Evolutionary conservation across 352 stramenopile species (phyloP).

Genomic region (Pythium rishiriense): DNA sequence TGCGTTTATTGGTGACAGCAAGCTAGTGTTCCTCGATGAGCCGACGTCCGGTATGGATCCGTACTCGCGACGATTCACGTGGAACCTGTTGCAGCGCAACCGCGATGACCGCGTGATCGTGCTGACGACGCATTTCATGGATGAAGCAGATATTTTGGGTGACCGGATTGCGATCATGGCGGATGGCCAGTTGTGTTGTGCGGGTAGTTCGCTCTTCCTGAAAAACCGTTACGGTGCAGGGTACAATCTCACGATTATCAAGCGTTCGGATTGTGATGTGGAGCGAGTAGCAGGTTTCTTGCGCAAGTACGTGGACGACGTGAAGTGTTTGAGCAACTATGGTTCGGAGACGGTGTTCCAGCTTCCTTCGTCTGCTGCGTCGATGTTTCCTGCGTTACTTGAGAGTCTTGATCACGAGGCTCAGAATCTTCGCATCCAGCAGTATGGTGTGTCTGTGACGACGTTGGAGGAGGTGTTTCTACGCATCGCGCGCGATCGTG

Average conservation of each 20-base stretch:
- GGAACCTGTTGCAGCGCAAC: conserved; percentile 91
- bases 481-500: conserved; percentile 61
- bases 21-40: conserved; percentile 91
- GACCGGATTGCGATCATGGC: conserved; percentile 94
- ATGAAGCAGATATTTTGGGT: conserved; percentile 59
- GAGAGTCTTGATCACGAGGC: conserved; percentile 66
- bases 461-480: conserved; percentile 99
- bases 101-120: conserved; percentile 86
- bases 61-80: conserved; percentile 93
- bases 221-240: conserved; percentile 94
- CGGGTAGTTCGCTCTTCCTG: conserved; percentile 88
- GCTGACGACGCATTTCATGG: conserved; percentile 88
- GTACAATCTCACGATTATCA: conserved; percentile 85
- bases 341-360: conserved; percentile 96
- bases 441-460: conserved; percentile 88
- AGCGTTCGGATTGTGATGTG: conserved; percentile 38
- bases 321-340: conserved; percentile 88
- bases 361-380: conserved; percentile 81
- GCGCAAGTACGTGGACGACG: conserved; percentile 59
- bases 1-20: conserved; percentile 93
- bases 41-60: conserved; percentile 96
- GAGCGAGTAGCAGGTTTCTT: conserved; percentile 42
- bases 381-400: conserved; percentile 91
- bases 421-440: conserved; percentile 58
- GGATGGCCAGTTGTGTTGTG: conserved; percentile 85